Evolutionary conservation across 805 yeast species (phyloP).

Genomic region (Saccharomyces jurei): DNA sequence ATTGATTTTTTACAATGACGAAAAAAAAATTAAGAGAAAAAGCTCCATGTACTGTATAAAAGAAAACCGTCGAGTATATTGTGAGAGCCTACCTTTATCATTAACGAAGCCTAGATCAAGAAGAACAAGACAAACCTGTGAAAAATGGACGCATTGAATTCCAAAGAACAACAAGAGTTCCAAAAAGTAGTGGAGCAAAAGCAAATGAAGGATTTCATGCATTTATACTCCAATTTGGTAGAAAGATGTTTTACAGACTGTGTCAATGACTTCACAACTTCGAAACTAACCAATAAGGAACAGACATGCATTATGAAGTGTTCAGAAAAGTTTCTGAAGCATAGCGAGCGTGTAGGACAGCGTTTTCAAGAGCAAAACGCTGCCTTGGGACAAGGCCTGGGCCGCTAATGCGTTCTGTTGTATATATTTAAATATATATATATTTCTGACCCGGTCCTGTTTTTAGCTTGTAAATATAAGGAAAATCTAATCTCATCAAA

Average conservation of each 20-base stretch:
- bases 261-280: constrained; percentile 95
- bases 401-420: constrained; percentile 18
- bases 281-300: constrained; percentile 77
- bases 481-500: not conserved
- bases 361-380: constrained; percentile 98
- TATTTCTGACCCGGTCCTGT: not conserved
- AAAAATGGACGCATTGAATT: constrained; percentile 85
- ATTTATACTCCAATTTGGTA: constrained; percentile 86
- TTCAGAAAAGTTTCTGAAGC: constrained; percentile 95
- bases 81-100: not conserved
- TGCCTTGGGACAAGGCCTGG: constrained; percentile 64
- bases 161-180: constrained; percentile 93
- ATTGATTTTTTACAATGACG: not conserved
- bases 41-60: not conserved
- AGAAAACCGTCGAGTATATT: not conserved
- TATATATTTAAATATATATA: not conserved
- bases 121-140: constrained; percentile 13
- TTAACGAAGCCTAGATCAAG: not conserved
- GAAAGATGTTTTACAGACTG: constrained; percentile 97
- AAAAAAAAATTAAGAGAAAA: not conserved
- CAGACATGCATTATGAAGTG: constrained; percentile 81
- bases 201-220: constrained; percentile 99
- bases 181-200: constrained; percentile 92
- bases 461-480: constrained; percentile 1
- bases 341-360: constrained; percentile 95